These are phyloP conservation scores for Cercospora sesami DNA, from an alignment of 2,329 filamentous ascomycete genomes.

Conservation along the genomic window DNA sequence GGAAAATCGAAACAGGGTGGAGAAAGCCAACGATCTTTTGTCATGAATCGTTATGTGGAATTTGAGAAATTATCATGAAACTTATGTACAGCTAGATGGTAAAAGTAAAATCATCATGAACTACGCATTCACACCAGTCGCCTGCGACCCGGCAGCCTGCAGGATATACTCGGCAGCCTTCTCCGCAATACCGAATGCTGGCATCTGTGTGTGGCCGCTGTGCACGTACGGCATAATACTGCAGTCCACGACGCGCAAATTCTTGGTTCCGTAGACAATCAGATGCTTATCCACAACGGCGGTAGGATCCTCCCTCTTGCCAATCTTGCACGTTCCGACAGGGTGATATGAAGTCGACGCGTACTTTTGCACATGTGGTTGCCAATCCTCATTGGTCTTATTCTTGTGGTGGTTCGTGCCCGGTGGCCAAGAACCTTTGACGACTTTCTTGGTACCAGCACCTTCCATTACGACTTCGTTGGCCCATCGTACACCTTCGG, in stretches of 20 bases:
- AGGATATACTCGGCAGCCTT: constrained; percentile 43
- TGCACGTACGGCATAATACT: constrained; percentile 56
- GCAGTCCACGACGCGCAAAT: constrained; percentile 57
- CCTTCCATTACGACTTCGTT: constrained; percentile 63
- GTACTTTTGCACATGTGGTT: constrained; percentile 57
- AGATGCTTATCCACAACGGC: constrained; percentile 58
- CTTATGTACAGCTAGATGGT: not conserved
- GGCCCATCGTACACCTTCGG: constrained; percentile 58
- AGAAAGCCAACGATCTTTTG: not conserved
- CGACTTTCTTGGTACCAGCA: constrained; percentile 57
- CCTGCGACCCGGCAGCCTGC: constrained; percentile 7
- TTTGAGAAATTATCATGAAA: not conserved
- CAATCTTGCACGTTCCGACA: constrained; percentile 59
- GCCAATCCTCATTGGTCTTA: constrained; percentile 59
- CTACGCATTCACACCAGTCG: not conserved
- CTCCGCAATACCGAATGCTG: constrained; percentile 59
- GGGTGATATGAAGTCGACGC: constrained; percentile 53
- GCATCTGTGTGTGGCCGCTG: constrained; percentile 58
- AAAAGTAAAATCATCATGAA: not conserved
- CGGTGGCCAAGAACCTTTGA: constrained; percentile 61
- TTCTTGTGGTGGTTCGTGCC: constrained; percentile 54
- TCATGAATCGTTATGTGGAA: not conserved
- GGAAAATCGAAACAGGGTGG: not conserved
- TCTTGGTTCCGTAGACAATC: constrained; percentile 54
- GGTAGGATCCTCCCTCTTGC: constrained; percentile 48